phyloP scores from a whole-genome alignment of 768 basidiomycete genomes.

The Cubamyces sp. region DNA sequence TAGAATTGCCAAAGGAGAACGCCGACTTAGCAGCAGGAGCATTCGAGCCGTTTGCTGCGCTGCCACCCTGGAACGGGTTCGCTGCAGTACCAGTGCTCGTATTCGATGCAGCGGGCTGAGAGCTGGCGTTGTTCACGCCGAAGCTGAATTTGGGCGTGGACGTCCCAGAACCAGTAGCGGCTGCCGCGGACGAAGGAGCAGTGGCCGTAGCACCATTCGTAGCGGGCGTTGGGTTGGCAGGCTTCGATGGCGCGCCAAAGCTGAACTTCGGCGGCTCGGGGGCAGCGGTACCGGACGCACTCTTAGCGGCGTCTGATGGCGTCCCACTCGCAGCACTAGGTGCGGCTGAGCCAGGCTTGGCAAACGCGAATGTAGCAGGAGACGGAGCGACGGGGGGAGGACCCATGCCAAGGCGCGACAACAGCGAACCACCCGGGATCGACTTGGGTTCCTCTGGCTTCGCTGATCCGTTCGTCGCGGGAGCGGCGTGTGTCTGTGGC shows the following conservation, averaged over 20 bases:
- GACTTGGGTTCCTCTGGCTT: constrained; percentile 9
- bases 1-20: background rate
- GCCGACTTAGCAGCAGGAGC: constrained; percentile 6
- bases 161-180: constrained; percentile 4
- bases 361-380: constrained; percentile 11
- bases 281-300: background rate
- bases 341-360: background rate
- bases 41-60: background rate
- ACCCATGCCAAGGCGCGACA: constrained; percentile 25
- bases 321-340: background rate
- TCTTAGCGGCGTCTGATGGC: background rate
- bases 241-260: constrained; percentile 17
- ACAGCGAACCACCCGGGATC: constrained; percentile 15
- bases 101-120: constrained; percentile 2
- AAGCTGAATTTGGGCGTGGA: constrained; percentile 24
- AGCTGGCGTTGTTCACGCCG: constrained; percentile 1
- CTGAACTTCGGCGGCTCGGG: constrained; percentile 20
- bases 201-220: constrained; percentile 1
- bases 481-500: background rate
- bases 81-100: background rate
- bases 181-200: background rate
- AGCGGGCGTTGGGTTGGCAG: constrained; percentile 1
- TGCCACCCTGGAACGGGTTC: constrained; percentile 6
- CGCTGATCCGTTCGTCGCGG: background rate
- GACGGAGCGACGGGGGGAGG: constrained; percentile 8